Conservation (phyloP, 495 filamentous ascomycete species). For the Staphylotrichum longicolle region DNA sequence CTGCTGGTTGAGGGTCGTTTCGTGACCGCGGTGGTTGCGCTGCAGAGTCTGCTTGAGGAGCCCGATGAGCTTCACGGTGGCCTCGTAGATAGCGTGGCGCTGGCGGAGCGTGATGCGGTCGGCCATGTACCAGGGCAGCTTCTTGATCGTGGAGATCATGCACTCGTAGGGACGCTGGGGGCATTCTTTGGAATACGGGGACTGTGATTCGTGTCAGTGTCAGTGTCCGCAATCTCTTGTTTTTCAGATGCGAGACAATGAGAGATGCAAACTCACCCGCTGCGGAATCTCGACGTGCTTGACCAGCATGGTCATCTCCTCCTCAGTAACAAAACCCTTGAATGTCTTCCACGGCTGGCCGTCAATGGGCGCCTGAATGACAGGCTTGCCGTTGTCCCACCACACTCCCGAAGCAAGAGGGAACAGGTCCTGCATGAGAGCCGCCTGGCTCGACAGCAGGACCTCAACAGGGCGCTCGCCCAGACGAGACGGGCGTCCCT, state of each 20-base stretch:
- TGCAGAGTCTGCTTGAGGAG: slow-evolving; percentile 24
- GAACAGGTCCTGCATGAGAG: slow-evolving; percentile 65
- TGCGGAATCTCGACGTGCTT: slow-evolving; percentile 67
- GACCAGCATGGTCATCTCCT: slow-evolving; percentile 65
- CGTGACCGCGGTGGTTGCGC: slow-evolving; percentile 35
- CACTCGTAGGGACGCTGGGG: slow-evolving; percentile 73
- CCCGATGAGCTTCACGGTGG: slow-evolving; percentile 49
- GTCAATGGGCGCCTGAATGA: slow-evolving; percentile 36
- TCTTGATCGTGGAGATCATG: slow-evolving; percentile 70
- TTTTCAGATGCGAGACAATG: background rate
- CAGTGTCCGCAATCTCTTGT: background rate
- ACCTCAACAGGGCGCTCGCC: slow-evolving; percentile 66
- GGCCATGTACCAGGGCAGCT: slow-evolving; percentile 69
- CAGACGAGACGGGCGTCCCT: slow-evolving; percentile 51
- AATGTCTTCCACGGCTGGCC: slow-evolving; percentile 63
- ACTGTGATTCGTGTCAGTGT: slow-evolving; percentile 40
- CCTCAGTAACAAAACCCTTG: slow-evolving; percentile 63
- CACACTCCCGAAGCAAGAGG: slow-evolving; percentile 61
- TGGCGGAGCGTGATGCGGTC: slow-evolving; percentile 62
- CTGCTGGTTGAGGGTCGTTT: slow-evolving; percentile 47
- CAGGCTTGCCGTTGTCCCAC: slow-evolving; percentile 56
- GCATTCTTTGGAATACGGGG: slow-evolving; percentile 61
- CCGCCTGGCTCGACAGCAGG: slow-evolving; percentile 56
- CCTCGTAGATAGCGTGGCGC: slow-evolving; percentile 56
- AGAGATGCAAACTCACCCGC: slow-evolving; percentile 52